Conservation (phyloP, 176 grass and related monocot genomes). For the Echinochloa phyllopogon region DNA sequence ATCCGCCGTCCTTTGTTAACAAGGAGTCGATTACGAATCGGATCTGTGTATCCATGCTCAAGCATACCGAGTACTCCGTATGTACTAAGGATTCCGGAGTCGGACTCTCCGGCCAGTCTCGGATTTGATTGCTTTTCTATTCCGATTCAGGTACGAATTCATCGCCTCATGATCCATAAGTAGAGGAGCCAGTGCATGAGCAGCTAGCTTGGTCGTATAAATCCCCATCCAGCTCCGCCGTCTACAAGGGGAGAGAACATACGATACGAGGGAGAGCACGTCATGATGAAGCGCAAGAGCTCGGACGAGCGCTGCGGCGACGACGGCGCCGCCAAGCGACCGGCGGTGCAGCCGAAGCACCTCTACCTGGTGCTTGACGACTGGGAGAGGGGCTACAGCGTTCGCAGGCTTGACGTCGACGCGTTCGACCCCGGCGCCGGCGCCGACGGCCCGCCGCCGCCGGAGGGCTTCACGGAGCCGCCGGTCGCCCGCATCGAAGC, state of each 20-base stretch:
- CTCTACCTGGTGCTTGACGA: conserved; percentile 30
- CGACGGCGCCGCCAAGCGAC: neutral
- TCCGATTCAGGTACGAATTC: no score
- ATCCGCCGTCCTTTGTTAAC: no score
- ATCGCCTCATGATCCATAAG: no score
- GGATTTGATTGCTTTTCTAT: no score
- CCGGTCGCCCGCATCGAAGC: conserved; percentile 20
- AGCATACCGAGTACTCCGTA: no score
- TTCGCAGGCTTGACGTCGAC: conserved; percentile 26
- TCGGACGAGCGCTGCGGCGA: neutral
- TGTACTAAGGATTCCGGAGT: no score
- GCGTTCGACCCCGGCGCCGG: neutral
- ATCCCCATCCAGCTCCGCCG: neutral
- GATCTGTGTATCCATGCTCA: no score
- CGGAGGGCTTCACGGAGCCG: neutral
- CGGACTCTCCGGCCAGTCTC: no score
- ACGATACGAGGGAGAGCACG: no score
- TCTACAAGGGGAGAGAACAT: neutral
- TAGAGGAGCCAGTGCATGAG: no score
- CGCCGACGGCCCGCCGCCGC: neutral
- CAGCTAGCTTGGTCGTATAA: no score
- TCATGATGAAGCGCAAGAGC: neutral
- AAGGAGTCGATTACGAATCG: no score
- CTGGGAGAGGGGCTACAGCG: conserved; percentile 33
- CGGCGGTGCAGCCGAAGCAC: neutral